A percentile compares a stretch with the other conserved stretches of the same genome.
Evolutionary conservation across 495 filamentous ascomycete genomes (phyloP).

Genomic region (Chaetomium tenue): DNA sequence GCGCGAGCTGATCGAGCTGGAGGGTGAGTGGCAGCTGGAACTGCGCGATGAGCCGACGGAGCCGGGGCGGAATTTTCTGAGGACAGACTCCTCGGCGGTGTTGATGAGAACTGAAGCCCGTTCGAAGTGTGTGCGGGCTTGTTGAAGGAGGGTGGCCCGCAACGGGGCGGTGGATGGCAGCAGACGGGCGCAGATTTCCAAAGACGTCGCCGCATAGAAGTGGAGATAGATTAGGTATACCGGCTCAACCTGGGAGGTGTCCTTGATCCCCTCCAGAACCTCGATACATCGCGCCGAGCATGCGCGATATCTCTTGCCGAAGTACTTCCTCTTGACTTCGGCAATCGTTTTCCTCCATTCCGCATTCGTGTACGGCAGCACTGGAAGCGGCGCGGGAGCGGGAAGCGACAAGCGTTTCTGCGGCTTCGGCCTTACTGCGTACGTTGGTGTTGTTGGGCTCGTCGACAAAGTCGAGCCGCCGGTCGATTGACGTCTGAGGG

Average conservation of each 20-base stretch:
- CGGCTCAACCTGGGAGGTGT: constrained; percentile 44
- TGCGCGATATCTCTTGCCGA: constrained; percentile 45
- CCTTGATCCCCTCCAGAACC: constrained; percentile 46
- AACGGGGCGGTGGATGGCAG: constrained; percentile 45
- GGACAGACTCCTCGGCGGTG: constrained; percentile 39
- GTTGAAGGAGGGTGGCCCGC: constrained; percentile 47
- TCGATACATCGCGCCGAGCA: constrained; percentile 49
- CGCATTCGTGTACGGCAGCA: constrained; percentile 32
- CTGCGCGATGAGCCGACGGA: constrained; percentile 39
- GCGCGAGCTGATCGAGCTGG: constrained; percentile 46
- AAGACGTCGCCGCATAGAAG: constrained; percentile 54
- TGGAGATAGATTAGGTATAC: constrained; percentile 53
- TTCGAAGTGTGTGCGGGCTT: constrained; percentile 50
- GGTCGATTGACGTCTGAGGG: constrained; percentile 16
- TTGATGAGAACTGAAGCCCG: constrained; percentile 45
- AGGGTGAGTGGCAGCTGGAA: constrained; percentile 48
- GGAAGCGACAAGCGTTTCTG: constrained; percentile 29
- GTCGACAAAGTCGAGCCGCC: constrained; percentile 4
- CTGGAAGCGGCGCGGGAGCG: constrained; percentile 22
- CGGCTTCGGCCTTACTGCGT: constrained; percentile 5
- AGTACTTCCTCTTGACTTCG: constrained; percentile 49
- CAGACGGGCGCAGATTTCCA: constrained; percentile 52
- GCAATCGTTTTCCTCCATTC: constrained; percentile 48
- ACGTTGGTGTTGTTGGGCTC: constrained; percentile 14
- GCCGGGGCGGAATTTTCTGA: constrained; percentile 33